Conservation (phyloP, 306 rosid species). For the Trichosanthes truncata region DNA sequence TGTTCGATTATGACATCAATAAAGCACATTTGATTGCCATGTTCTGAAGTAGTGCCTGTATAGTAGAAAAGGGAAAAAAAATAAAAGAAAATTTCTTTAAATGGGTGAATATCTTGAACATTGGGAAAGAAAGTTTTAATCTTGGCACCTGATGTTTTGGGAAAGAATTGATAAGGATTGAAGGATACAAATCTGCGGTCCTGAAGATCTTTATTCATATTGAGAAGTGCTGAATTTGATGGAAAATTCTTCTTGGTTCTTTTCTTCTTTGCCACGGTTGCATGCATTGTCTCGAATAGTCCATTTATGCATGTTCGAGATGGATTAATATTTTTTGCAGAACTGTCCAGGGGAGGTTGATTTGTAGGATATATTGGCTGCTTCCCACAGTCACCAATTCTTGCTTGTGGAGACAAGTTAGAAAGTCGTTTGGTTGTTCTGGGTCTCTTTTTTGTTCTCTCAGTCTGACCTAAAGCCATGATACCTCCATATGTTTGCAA, state of each 20-base stretch:
- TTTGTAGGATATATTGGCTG: constrained; percentile 15
- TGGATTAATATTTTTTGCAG: constrained; percentile 14
- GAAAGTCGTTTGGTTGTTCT: constrained; percentile 28
- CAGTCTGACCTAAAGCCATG: constrained; percentile 21
- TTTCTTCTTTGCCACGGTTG: constrained; percentile 41
- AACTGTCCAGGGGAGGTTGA: constrained; percentile 12
- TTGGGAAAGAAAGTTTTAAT: background rate
- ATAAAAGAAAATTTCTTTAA: constrained; percentile 8
- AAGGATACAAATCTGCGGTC: constrained; percentile 17
- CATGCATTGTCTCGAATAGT: constrained; percentile 24
- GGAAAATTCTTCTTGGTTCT: constrained; percentile 27
- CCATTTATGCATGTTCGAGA: constrained; percentile 30
- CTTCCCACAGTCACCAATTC: constrained; percentile 16
- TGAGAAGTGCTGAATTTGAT: constrained; percentile 21
- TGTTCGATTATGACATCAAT: constrained; percentile 41
- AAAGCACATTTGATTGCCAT: constrained; percentile 12
- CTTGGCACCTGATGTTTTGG: constrained; percentile 39
- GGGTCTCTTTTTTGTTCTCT: constrained; percentile 45
- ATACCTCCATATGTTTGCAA: constrained; percentile 21
- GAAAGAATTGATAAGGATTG: constrained; percentile 20
- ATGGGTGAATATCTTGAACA: background rate
- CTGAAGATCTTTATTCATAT: constrained; percentile 23
- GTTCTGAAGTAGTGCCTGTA: constrained; percentile 32
- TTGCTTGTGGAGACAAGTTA: constrained; percentile 26
- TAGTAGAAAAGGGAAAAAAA: constrained; percentile 4